phyloP scores from a whole-genome alignment of 352 stramenopile species.

The Pseudoperonospora humuli region DNA sequence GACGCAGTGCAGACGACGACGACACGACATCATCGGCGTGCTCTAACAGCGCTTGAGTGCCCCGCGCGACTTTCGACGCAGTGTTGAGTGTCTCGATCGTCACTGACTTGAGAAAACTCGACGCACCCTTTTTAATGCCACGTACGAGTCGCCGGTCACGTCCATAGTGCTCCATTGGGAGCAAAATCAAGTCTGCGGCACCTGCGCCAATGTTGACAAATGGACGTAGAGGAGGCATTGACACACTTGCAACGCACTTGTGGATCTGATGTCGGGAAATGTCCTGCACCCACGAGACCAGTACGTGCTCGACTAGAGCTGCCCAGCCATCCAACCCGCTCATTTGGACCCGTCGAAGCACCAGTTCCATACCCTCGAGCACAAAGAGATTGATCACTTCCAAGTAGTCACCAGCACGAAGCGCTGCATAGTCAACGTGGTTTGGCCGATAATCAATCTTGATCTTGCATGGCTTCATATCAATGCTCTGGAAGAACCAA shows the following conservation, averaged over 20 bases:
- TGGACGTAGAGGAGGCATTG: slow-evolving; percentile 74
- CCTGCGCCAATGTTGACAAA: slow-evolving; percentile 85
- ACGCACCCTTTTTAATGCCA: slow-evolving; percentile 77
- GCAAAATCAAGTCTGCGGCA: slow-evolving; percentile 76
- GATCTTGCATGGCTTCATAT: slow-evolving; percentile 84
- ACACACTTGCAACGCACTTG: slow-evolving; percentile 85
- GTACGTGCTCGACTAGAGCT: slow-evolving; percentile 56
- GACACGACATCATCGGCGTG: slow-evolving; percentile 81
- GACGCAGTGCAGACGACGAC: slow-evolving; percentile 44
- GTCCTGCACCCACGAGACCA: slow-evolving; percentile 84
- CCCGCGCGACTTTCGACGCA: slow-evolving; percentile 72
- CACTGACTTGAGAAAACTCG: slow-evolving; percentile 83
- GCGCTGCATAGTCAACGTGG: slow-evolving; percentile 75
- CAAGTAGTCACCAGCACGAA: slow-evolving; percentile 78
- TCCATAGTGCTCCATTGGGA: slow-evolving; percentile 82
- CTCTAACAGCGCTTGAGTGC: slow-evolving; percentile 73
- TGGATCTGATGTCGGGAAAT: slow-evolving; percentile 85
- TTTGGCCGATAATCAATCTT: slow-evolving; percentile 88
- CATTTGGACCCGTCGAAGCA: slow-evolving; percentile 78
- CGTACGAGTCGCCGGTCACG: slow-evolving; percentile 76
- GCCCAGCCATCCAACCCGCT: slow-evolving; percentile 74
- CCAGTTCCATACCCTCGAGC: slow-evolving; percentile 82
- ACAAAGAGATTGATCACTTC: slow-evolving; percentile 88
- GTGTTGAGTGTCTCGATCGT: slow-evolving; percentile 86
- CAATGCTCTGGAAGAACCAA: slow-evolving; percentile 86